Base-by-base conservation (phyloP, 768 basidiomycete species). In the Xerocomellus intermedius region DNA sequence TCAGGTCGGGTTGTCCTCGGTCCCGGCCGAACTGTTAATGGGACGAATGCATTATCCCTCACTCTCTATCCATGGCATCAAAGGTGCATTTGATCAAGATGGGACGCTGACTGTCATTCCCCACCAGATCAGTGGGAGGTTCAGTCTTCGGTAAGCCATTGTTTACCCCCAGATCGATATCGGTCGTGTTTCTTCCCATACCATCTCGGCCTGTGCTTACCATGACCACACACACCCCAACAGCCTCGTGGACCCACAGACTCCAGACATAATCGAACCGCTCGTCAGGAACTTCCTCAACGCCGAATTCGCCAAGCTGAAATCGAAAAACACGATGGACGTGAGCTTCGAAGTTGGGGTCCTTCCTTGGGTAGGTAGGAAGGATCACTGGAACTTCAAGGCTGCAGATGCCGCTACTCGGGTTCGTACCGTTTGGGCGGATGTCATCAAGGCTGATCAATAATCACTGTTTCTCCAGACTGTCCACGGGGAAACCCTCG, bases 341-440 rank as follows among this genome's bases (percentile, higher is more conserved):
- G 42, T 43, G 42, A 26, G 17, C 16, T 43, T 17, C 24, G 42
- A 43, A 43, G 42, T 9, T 9, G 42, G 42, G 9, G 42, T 17
- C 5, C 24, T 43, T 16, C 42, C 42, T 26, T 43, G 42, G 42
- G 42, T 43, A 26, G 42, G 42, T n/a, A 5, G 26, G 16, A 43
- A 10, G 16, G 42, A 43, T 26, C 14, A n/a, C 24, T 26, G 42
- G 42, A 43, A 43, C 42, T 43, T 43, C 17, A 8, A 8, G 9
- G 42, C 42, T n/a, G 42, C 42, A 14, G 42, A 26, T 26, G 90
- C 30, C 30, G 30, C 30, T 30, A 30, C 30, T 30, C 30, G 8
- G 28, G 28, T 30, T 30, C 9, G 30, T 30, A 8, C 9, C 30
- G 30, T 10, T 10, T 30, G 30, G 2, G 8, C 2, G 30, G 30